Base-by-base conservation (phyloP, 805 yeast genomes). In the Ogataea siamensis region DNA sequence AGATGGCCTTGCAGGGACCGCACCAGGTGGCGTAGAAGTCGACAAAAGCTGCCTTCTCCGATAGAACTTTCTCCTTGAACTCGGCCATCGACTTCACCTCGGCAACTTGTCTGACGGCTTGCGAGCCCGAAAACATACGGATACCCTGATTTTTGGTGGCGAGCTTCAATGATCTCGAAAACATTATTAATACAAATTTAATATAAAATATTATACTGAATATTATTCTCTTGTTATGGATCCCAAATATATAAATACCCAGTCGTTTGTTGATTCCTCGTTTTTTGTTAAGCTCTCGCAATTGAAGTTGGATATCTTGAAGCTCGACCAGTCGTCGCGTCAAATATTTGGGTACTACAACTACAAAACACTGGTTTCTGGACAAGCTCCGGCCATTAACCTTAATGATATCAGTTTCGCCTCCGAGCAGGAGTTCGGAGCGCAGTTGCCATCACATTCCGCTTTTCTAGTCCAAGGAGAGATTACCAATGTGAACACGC, bases 261-360 rank as follows among this genome's bases (percentile, higher is more conserved):
- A 75, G 40, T 81, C 95, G 2, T 84, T 83, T 57, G 80, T 85
- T 15, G 97, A 91, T 53, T 78, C 96, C 1, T 76, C 95, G 0
- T 93, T 93, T 60, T 93, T 91, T 65, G 80, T 83, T 28, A 74
- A 74, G 47, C 70, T 93, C 8, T 73, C 95, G 0, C 74, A 78
- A 32, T 60, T 79, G 48, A 93, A 93, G 55, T 70, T 93, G 31
- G 83, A 87, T 44, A 74, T 79, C 23, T 72, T 78, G 54, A 85
- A 83, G 55, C 70, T 91, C 15, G 81, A 79, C 49, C 66, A 74
- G 26, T 61, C 74, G 3, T 58, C 63, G 7, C 58, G 63, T 30
- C 56, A 58, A 1, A 57, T 84, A 7, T 42, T 46, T 12, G 87
- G 80, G 8, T 53, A 46, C 13, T 58, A 57, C 19, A 55, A 55